Percentiles rank a stretch among this genome's conserved stretches.
Conservation (phyloP, 2,329 filamentous ascomycete species). For the Penicillium sclerotiorum region DNA sequence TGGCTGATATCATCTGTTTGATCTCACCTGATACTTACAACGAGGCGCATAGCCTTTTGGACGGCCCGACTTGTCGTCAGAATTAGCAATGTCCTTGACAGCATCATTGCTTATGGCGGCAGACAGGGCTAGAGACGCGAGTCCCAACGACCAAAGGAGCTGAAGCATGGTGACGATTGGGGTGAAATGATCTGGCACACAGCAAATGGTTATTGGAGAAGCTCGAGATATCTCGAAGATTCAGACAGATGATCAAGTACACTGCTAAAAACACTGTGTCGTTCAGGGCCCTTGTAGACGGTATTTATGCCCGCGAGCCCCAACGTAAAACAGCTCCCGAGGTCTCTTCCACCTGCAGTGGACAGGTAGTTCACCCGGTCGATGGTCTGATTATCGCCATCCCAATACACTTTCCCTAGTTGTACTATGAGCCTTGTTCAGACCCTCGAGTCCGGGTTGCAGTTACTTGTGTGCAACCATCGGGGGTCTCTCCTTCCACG, state of each 20-base stretch:
- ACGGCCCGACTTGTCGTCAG: no score
- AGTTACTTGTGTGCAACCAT: constrained; percentile 13
- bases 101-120: not conserved
- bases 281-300: not conserved
- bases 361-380: no score
- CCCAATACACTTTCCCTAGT: not conserved
- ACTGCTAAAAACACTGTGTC: no score
- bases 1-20: not conserved
- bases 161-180: constrained; percentile 5
- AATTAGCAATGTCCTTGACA: not conserved
- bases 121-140: constrained; percentile 11
- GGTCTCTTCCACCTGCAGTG: no score
- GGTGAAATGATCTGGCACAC: no score
- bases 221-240: no score
- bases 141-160: constrained; percentile 7
- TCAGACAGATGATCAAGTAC: no score
- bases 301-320: not conserved
- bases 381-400: not conserved
- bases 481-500: not conserved
- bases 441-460: constrained; percentile 7
- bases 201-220: no score
- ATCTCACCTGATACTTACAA: not conserved
- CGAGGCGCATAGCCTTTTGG: not conserved
- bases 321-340: no score
- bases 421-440: not conserved